phyloP scores from a whole-genome alignment of 441 rosid species.

The Erodium moschatum region DNA sequence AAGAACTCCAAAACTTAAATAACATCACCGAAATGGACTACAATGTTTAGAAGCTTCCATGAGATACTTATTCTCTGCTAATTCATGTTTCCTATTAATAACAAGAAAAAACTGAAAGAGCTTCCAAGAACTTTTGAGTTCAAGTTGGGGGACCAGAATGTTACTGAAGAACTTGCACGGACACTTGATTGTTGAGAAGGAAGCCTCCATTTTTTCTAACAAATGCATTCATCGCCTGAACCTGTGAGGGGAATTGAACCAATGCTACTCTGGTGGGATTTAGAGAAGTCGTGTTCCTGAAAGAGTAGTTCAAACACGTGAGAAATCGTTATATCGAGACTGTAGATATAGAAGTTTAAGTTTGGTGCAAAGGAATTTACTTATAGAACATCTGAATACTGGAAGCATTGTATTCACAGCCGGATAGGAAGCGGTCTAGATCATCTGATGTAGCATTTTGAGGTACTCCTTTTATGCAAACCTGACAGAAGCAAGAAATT shows the following conservation, averaged over 20 bases:
- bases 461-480: conserved; percentile 57
- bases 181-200: conserved; percentile 53
- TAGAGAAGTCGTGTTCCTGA: conserved; percentile 31
- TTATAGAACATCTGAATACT: conserved; percentile 32
- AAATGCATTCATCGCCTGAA: conserved; percentile 60
- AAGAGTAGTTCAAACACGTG: conserved; percentile 16
- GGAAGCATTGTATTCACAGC: conserved; percentile 51
- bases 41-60: neutral
- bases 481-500: conserved; percentile 31
- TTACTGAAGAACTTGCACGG: conserved; percentile 56
- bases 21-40: too few species aligned
- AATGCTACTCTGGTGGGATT: conserved; percentile 32
- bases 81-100: neutral
- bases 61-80: neutral
- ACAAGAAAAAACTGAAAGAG: neutral
- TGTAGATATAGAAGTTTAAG: neutral
- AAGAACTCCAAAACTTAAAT: too few species aligned
- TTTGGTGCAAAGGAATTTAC: conserved; percentile 23
- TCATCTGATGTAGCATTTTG: conserved; percentile 42
- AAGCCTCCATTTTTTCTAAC: conserved; percentile 51
- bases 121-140: too few species aligned
- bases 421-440: conserved; percentile 61
- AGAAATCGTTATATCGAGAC: neutral
- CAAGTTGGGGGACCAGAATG: too few species aligned
- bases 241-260: conserved; percentile 46